Base-by-base conservation (phyloP, 2,329 filamentous ascomycete genomes). In the Clarireedia homoeocarpa region DNA sequence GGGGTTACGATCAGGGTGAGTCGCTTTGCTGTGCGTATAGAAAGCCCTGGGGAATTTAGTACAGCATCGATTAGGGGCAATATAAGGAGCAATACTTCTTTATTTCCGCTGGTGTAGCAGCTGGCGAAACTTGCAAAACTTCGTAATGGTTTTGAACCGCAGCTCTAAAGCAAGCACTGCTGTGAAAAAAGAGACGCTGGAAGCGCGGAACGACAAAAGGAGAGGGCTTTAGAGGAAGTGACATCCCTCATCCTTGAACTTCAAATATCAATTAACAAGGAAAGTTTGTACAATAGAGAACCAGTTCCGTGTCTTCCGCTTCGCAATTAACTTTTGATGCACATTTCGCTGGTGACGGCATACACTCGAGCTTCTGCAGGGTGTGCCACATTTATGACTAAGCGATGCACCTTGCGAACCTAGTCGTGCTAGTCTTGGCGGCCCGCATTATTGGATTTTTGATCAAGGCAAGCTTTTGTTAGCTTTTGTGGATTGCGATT, bases 1-100 rank as follows among this genome's bases (percentile, higher is more conserved):
- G 58, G 80, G 89, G 77, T 97, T 95, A 69, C 85, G 84, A 77
- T 99, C 94, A 1, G 94, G 94, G 72, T 99, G 94, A 78, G 96
- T 86, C 53, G 80, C 75, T 73, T 96, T 95, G 68, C 91, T 96
- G 70, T 97, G 88, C 59, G 80, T 73, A 78, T 96, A 97, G 81
- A 96, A 99, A 63, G 82, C 82, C 66, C 81, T 85, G 52, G 5
- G 34, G 57, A 27, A 30, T n/a, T 57, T 36, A 40, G 20, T 34
- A 56, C 50, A 55, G 50, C 40, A 40, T 40, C 38, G 24, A 42
- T 39, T 53, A 10, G 26, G 26, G 24, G 36, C 23, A 5, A 50
- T 27, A 24, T 17, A 42, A 17, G 27, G 53, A 48, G 40, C 42
- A 59, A 38, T 69, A 90, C 86, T 88, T 92, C 72, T 97, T 97